Percentiles rank a stretch among this genome's conserved stretches.
These are phyloP conservation scores for Dipteronia sinensis DNA, from an alignment of 345 rosid genomes.

Conservation along the genomic window DNA sequence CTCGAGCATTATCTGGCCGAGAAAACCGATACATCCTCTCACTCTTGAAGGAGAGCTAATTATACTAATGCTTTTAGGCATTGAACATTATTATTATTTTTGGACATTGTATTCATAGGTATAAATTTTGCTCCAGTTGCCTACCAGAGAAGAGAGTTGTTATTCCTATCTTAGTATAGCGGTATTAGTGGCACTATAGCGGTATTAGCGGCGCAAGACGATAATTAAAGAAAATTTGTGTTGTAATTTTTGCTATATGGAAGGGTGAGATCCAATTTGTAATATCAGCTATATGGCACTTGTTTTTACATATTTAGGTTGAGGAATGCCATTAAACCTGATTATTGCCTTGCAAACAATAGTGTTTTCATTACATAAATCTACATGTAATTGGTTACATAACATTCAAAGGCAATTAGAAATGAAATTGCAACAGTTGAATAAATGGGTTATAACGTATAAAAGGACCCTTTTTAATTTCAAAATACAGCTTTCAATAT, in stretches of 20 bases:
- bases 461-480: too few relatives aligned
- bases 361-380: neutral
- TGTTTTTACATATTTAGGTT: neutral
- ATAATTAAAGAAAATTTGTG: neutral
- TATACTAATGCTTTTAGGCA: conserved; percentile 14
- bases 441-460: too few relatives aligned
- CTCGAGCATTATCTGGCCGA: conserved; percentile 92
- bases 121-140: neutral
- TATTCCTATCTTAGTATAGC: neutral
- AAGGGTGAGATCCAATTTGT: neutral
- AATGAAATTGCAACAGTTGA: too few relatives aligned
- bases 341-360: neutral
- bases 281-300: neutral
- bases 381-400: neutral
- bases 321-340: neutral
- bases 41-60: conserved; percentile 51
- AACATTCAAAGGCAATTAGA: neutral
- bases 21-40: conserved; percentile 70
- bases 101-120: neutral
- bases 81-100: neutral
- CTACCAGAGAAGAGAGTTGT: neutral
- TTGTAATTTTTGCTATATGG: neutral
- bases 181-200: neutral
- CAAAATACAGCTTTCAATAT: too few relatives aligned
- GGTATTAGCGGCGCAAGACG: neutral